A percentile compares a stretch with the other conserved stretches of the same genome.
phyloP scores from a whole-genome alignment of 164 flowering plant genomes.

The Aristolochia contorta region DNA sequence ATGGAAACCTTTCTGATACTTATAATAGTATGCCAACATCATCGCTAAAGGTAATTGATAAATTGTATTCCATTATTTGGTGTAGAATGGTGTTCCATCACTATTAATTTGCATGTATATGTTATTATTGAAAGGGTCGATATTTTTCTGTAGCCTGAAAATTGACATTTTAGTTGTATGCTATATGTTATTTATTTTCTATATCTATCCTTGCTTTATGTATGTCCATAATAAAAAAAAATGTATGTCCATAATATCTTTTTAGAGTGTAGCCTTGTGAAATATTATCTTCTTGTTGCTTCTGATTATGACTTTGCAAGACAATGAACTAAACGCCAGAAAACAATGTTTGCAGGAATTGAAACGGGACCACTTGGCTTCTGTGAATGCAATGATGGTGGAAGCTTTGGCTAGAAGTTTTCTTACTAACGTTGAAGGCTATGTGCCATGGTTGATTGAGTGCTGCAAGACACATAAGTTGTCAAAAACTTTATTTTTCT shows the following conservation, averaged over 20 bases:
- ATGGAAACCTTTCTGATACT: constrained; percentile 23
- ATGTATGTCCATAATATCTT: too few relatives aligned
- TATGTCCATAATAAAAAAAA: too few relatives aligned
- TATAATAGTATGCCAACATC: constrained; percentile 8
- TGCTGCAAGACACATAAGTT: constrained; percentile 30
- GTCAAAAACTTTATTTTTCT: constrained; percentile 57
- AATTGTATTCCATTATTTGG: too few relatives aligned
- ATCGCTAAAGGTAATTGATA: constrained; percentile 40
- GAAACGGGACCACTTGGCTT: constrained; percentile 21
- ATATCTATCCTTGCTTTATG: too few relatives aligned
- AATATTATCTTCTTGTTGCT: background rate
- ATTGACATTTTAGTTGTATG: too few relatives aligned
- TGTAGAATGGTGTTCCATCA: too few relatives aligned
- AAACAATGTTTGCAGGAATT: constrained; percentile 34
- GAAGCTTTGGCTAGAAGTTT: constrained; percentile 46
- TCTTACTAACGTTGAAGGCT: constrained; percentile 26
- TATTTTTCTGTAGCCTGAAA: too few relatives aligned
- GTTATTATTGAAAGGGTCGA: too few relatives aligned
- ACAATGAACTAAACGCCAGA: background rate
- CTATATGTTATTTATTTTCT: too few relatives aligned
- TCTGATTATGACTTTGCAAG: background rate
- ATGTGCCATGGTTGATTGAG: constrained; percentile 46
- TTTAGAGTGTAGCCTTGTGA: too few relatives aligned
- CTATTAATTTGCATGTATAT: too few relatives aligned
- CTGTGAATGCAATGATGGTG: constrained; percentile 47